Evolutionary conservation across 116 monocot species (phyloP), one percentile per base, ranked within the genome.

Genomic region (Cymodocea nodosa): DNA sequence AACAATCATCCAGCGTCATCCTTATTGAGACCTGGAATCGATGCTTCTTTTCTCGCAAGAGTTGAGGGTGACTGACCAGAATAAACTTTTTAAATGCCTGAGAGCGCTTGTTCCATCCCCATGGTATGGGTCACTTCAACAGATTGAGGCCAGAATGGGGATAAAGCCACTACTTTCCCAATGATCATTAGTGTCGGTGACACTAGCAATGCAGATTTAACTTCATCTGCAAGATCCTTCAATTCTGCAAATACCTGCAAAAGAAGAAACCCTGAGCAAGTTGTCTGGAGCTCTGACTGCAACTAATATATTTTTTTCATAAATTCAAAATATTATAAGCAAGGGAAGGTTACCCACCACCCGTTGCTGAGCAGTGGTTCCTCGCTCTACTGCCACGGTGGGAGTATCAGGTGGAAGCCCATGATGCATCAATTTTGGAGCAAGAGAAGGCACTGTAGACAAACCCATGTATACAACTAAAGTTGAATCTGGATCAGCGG

Each of bases 401-500:
- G 95, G 95, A 61, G 87, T 95, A 10, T 81, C 63, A 0, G 78
- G 71, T 55, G 81, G 81, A 56, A 95, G 75, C 5, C 95, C 95
- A 64, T 90, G 81, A 20, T 68, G 75, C 57, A 83, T 83, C 50
- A 95, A 71, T 68, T 83, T 86, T 35, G 59, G 65, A 68, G 78
- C 59, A 60, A 94, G 89, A 59, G 80, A 68, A 16, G 84, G 83
- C 17, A 94, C 84, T 39, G 89, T 94, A 25, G 87, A 87, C 73
- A 94, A 82, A 18, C 90, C 95, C 95, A 90, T 95, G 75, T 95
- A 90, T 64, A 95, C 74, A 54, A 95, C 95, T 25, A 95, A 70
- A 16, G 95, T 95, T 58, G 95, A 83, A 60, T 90, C 87, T 61
- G 84, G 79, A 64, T 95, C 85, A 14, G 85, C 90, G 19, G 85